phyloP scores from a whole-genome alignment of 1,284 basidiomycete species.

The Sutorius eximius region DNA sequence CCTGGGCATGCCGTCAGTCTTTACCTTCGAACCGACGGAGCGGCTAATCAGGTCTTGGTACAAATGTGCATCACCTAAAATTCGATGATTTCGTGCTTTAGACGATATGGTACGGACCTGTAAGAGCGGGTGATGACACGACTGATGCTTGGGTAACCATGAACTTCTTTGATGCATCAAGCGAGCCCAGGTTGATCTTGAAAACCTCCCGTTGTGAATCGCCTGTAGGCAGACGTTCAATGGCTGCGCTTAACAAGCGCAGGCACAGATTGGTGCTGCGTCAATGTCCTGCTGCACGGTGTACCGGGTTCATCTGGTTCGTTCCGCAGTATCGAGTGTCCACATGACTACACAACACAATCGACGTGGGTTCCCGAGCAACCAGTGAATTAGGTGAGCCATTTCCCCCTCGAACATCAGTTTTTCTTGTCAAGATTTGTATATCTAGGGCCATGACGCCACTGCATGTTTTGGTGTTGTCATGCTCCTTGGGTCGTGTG shows the following conservation, averaged over 20 bases:
- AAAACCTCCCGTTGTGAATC: background rate
- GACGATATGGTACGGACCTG: background rate
- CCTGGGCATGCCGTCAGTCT: conserved; percentile 72
- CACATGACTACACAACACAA: background rate
- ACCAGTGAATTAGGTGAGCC: conserved; percentile 20
- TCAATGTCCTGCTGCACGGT: background rate
- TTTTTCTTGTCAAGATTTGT: conserved; percentile 7
- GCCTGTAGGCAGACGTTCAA: background rate
- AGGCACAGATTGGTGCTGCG: background rate
- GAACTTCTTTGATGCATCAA: conserved; percentile 5
- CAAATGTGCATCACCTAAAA: conserved; percentile 31
- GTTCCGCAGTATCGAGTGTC: background rate
- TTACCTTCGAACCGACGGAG: conserved; percentile 44
- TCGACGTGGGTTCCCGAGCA: conserved; percentile 12
- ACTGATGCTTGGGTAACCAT: background rate
- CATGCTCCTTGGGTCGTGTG: conserved; percentile 9
- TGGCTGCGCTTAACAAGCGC: background rate
- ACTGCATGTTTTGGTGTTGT: conserved; percentile 25
- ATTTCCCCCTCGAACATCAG: conserved; percentile 12
- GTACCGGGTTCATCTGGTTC: background rate
- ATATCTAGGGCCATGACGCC: conserved; percentile 23
- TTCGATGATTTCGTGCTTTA: background rate
- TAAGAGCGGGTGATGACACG: background rate
- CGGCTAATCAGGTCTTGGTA: conserved; percentile 73
- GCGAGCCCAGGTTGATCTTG: conserved; percentile 5